A percentile compares a stretch with the other conserved stretches of the same genome.
Conservation (phyloP, 805 yeast genomes). For the Ogataea trehalophila region DNA sequence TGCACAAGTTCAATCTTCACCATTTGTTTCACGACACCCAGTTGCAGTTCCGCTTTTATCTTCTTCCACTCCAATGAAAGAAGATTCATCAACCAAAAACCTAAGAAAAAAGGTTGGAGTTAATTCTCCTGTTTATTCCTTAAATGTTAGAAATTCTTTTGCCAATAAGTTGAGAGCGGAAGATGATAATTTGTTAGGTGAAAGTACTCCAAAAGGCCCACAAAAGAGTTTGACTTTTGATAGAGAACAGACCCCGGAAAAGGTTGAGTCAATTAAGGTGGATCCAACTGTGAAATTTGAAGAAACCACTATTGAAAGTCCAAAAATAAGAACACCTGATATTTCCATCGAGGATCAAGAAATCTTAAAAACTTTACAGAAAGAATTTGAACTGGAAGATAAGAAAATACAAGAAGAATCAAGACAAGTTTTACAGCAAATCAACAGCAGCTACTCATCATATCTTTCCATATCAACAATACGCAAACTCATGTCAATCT, state of each 20-base stretch:
- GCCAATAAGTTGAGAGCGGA: slow-evolving; percentile 8
- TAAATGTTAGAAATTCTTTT: slow-evolving; percentile 11
- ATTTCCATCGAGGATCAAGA: slow-evolving; percentile 11
- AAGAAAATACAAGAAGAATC: slow-evolving; percentile 22
- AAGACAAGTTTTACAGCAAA: slow-evolving; percentile 13
- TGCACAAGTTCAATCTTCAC: background rate
- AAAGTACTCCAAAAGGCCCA: slow-evolving; percentile 8
- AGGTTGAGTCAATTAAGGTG: too few relatives aligned
- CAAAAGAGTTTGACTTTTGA: slow-evolving; percentile 1
- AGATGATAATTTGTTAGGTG: background rate
- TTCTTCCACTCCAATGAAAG: slow-evolving; percentile 17
- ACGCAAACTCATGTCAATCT: slow-evolving; percentile 8
- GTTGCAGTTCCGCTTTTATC: slow-evolving; percentile 11
- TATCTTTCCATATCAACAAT: slow-evolving; percentile 2
- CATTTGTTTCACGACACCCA: slow-evolving; percentile 2
- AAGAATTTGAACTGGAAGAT: slow-evolving; percentile 20
- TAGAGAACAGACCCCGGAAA: background rate
- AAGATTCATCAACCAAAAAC: slow-evolving; percentile 2
- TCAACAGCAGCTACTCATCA: slow-evolving; percentile 6
- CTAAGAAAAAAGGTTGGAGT: slow-evolving; percentile 1
- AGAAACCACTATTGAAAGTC: background rate
- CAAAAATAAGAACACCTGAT: slow-evolving; percentile 17
- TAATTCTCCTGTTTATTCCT: slow-evolving; percentile 6
- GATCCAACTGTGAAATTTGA: too few relatives aligned
- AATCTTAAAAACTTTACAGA: slow-evolving; percentile 16